These are phyloP conservation scores for Ogataea neopini DNA, from an alignment of 805 yeast species.

Conservation along the genomic window DNA sequence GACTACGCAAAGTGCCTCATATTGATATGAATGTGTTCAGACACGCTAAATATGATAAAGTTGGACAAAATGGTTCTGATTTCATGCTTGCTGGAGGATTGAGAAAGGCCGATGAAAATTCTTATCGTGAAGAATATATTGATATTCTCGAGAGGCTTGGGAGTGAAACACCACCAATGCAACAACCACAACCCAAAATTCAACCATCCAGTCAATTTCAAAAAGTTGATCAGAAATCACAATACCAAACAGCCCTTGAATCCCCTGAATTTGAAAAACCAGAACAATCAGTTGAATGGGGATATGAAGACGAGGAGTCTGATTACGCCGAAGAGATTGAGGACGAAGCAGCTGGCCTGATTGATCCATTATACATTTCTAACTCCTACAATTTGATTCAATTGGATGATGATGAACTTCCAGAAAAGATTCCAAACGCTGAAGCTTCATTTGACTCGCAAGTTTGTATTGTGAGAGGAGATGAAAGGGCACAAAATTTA, in stretches of 20 bases:
- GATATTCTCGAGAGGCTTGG: background rate
- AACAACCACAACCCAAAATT: background rate
- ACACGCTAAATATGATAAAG: slow-evolving; percentile 10
- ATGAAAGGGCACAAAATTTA: slow-evolving; percentile 15
- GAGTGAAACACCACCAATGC: slow-evolving; percentile 3
- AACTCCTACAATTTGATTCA: slow-evolving; percentile 21
- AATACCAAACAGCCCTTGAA: slow-evolving; percentile 2
- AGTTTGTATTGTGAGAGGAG: slow-evolving; percentile 24
- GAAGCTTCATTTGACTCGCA: slow-evolving; percentile 24
- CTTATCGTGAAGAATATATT: slow-evolving; percentile 2
- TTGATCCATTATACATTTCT: slow-evolving; percentile 18
- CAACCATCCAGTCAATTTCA: background rate
- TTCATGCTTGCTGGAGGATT: slow-evolving; percentile 11
- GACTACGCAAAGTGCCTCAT: slow-evolving; percentile 23
- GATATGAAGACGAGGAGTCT: slow-evolving; percentile 20
- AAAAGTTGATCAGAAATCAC: background rate
- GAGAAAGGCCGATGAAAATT: slow-evolving; percentile 5
- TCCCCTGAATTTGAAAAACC: slow-evolving; percentile 1
- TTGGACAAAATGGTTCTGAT: slow-evolving; percentile 6
- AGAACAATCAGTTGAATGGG: slow-evolving; percentile 14
- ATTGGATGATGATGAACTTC: slow-evolving; percentile 15
- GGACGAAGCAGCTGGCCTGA: slow-evolving; percentile 16
- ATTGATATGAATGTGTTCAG: slow-evolving; percentile 18
- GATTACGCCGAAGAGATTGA: slow-evolving; percentile 22
- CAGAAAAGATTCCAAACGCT: slow-evolving; percentile 13